Evolutionary conservation across 2,329 filamentous ascomycete species (phyloP).

Genomic region (Albophoma yamanashiensis): DNA sequence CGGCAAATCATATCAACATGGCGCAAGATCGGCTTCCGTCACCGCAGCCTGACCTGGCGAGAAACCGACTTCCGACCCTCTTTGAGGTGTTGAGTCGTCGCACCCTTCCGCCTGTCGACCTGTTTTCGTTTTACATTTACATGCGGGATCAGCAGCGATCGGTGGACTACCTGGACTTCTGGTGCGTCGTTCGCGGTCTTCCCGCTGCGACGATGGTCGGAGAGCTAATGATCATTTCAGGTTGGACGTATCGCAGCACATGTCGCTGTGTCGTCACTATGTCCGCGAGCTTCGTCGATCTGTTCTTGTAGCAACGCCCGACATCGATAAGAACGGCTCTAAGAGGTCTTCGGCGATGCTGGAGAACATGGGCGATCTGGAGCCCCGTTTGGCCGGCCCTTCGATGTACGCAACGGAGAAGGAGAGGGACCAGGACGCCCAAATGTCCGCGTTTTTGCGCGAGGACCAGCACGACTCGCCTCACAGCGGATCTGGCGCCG

Average conservation of each 20-base stretch:
- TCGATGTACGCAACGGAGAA: constrained; percentile 56
- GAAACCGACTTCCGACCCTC: constrained; percentile 84
- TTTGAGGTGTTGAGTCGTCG: constrained; percentile 92
- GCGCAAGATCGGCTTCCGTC: constrained; percentile 30
- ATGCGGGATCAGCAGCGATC: constrained; percentile 98
- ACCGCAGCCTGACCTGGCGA: constrained; percentile 47
- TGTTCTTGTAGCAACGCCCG: constrained; percentile 85
- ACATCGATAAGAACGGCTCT: constrained; percentile 69
- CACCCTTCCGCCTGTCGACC: constrained; percentile 88
- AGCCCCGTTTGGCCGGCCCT: constrained; percentile 45
- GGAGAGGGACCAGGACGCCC: constrained; percentile 72
- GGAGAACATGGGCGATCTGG: constrained; percentile 60
- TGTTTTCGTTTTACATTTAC: constrained; percentile 99
- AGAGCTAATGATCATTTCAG: constrained; percentile 33
- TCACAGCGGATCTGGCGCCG: constrained; percentile 33
- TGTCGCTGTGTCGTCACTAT: constrained; percentile 94
- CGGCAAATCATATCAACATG: constrained; percentile 7
- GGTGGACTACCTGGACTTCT: constrained; percentile 97
- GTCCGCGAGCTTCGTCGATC: constrained; percentile 90
- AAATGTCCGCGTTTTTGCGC: constrained; percentile 83
- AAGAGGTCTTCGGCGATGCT: constrained; percentile 77
- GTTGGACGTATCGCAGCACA: constrained; percentile 98
- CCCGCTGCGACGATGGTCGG: too few relatives aligned
- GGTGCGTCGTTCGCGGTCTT: constrained; percentile 45
- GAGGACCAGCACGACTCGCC: constrained; percentile 51